phyloP scores from a whole-genome alignment of 371 early-diverging fungal genomes.

The Mortierella sp. region DNA sequence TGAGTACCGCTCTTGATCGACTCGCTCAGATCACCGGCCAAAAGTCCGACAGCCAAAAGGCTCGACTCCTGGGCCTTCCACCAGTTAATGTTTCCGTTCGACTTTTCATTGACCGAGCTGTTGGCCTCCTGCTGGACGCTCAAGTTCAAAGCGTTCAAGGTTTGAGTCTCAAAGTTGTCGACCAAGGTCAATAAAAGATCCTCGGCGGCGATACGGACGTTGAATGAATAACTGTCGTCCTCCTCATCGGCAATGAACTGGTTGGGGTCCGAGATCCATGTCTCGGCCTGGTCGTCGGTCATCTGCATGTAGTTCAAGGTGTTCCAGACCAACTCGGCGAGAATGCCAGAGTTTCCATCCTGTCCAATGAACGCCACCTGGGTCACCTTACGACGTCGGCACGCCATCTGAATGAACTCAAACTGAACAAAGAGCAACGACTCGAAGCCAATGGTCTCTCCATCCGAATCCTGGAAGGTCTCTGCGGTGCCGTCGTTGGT shows the following conservation, averaged over 20 bases:
- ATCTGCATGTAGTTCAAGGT: constrained; percentile 85
- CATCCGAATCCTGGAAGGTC: constrained; percentile 81
- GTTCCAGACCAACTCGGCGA: constrained; percentile 74
- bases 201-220: constrained; percentile 85
- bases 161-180: constrained; percentile 71
- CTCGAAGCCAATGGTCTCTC: constrained; percentile 82
- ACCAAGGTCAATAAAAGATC: constrained; percentile 76
- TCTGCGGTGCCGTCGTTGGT: constrained; percentile 68
- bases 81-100: constrained; percentile 59
- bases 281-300: constrained; percentile 83
- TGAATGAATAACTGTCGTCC: constrained; percentile 86
- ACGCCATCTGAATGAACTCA: constrained; percentile 75
- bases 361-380: constrained; percentile 59
- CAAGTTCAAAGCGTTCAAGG: constrained; percentile 58
- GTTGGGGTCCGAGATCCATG: constrained; percentile 87
- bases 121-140: constrained; percentile 53
- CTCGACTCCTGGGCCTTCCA: constrained; percentile 91
- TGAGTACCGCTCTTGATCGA: constrained; percentile 62
- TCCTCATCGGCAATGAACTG: constrained; percentile 92
- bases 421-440: constrained; percentile 78
- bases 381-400: constrained; percentile 65
- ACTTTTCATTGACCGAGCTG: constrained; percentile 32
- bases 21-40: constrained; percentile 72
- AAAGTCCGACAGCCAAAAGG: constrained; percentile 79
- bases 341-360: constrained; percentile 64